A percentile compares a stretch with the other conserved stretches of the same genome.
phyloP scores from a whole-genome alignment of 2,329 filamentous ascomycete species.

The Phialemonium atrogriseum region DNA sequence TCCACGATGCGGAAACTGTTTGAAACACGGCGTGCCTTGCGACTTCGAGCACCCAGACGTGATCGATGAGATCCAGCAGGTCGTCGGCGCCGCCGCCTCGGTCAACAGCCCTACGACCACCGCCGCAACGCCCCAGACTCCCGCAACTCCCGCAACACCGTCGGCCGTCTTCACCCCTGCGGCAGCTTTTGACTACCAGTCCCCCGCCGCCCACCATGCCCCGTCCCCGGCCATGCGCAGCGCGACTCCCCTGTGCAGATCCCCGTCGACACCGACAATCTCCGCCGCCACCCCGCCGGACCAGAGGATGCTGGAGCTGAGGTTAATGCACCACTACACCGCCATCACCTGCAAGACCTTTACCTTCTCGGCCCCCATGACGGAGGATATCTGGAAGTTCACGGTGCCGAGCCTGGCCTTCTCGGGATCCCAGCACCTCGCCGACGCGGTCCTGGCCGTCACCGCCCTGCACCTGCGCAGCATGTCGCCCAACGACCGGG shows the following conservation, averaged over 20 bases:
- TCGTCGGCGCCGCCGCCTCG: constrained; percentile 24
- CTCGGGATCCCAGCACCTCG: constrained; percentile 46
- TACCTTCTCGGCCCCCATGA: constrained; percentile 40
- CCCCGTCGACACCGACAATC: constrained; percentile 24
- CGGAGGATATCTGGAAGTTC: constrained; percentile 50
- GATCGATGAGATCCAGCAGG: constrained; percentile 32
- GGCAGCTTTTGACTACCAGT: constrained; percentile 16
- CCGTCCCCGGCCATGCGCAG: constrained; percentile 12
- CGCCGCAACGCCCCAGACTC: constrained; percentile 13
- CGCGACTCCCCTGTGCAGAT: constrained; percentile 25
- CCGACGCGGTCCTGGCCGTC: constrained; percentile 56
- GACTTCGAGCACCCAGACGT: constrained; percentile 51
- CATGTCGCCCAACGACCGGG: constrained; percentile 46
- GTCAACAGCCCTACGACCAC: constrained; percentile 13
- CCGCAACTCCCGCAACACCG: constrained; percentile 10
- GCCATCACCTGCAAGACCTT: constrained; percentile 52
- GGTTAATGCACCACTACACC: constrained; percentile 57
- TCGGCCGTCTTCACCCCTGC: constrained; percentile 11
- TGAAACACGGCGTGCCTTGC: constrained; percentile 58
- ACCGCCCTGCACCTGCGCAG: constrained; percentile 55
- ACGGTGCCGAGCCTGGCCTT: constrained; percentile 55
- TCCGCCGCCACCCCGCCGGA: constrained; percentile 26
- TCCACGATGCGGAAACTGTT: constrained; percentile 57
- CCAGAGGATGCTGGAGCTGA: constrained; percentile 49
- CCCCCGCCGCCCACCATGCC: constrained; percentile 13